Evolutionary conservation across 805 yeast species (phyloP), one percentile per base, ranked within the genome.

Genomic region (Saturnispora sekii): DNA sequence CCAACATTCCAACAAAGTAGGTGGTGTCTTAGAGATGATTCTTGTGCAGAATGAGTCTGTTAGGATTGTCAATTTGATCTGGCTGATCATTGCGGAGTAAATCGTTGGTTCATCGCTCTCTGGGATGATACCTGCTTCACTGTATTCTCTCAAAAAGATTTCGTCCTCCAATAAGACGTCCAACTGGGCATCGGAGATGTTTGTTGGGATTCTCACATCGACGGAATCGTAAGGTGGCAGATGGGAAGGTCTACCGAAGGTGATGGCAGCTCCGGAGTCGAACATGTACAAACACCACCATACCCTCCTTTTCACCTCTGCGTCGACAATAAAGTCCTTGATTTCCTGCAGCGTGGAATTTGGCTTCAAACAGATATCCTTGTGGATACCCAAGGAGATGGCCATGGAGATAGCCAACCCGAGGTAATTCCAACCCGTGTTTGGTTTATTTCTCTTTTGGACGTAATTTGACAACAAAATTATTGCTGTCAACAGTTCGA

Each of bases 261-360:
- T 74, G 17, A 80, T 66, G 1, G 82, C 74, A 14, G 82, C 74
- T 43, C 81, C 79, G 14, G 78, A 73, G 58, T 79, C 85, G 52
- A 77, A 77, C 42, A 74, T 70, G 51, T 74, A 77, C 9, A 81
- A 51, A 1, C 81, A 80, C 82, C 84, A 80, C 84, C 84, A 81
- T 30, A 78, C 58, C 44, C 84, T 61, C 53, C 83, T 65, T 51
- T 84, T 68, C 57, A 73, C 67, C 51, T 78, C 84, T 42, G 69
- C 59, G 52, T 72, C 70, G 21, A 72, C 45, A 14, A 72, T 67
- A 34, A 44, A 46, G 15, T 64, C 64, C 46, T 62, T 62, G 15
- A 65, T 56, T 43, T 57, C 55, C 12, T 43, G 17, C 3, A 44
- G 38, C 14, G 48, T 38, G 17, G 44, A 44, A 26, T 43, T 36